These are phyloP conservation scores for Amanita thiersii DNA, from an alignment of 768 basidiomycete genomes.

Conservation along the genomic window DNA sequence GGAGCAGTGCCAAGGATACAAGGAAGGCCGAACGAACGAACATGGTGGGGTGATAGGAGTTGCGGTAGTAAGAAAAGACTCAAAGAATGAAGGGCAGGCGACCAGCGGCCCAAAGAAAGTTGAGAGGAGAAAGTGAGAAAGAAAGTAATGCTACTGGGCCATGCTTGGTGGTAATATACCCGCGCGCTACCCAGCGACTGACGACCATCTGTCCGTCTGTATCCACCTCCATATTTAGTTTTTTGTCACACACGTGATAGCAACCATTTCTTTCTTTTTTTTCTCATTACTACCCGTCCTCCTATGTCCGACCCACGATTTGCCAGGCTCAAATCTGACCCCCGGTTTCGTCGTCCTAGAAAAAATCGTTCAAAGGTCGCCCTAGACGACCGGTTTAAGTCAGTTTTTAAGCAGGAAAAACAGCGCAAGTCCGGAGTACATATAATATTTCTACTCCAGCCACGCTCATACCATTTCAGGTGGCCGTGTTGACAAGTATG, in stretches of 20 bases:
- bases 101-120: constrained; percentile 1
- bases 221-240: neutral
- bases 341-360: constrained; percentile 82
- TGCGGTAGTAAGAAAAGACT: constrained; percentile 11
- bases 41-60: constrained; percentile 27
- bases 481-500: constrained; percentile 86
- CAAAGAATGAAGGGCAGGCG: constrained; percentile 12
- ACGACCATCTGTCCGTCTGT: neutral
- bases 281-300: constrained; percentile 6
- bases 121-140: neutral
- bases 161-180: no score
- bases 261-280: neutral
- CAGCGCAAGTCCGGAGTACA: constrained; percentile 19
- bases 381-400: constrained; percentile 88
- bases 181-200: neutral
- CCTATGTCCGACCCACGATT: constrained; percentile 83
- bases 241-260: neutral
- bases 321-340: constrained; percentile 79
- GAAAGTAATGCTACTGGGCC: neutral
- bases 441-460: constrained; percentile 4
- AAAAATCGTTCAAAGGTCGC: constrained; percentile 76
- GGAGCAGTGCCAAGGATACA: constrained; percentile 29
- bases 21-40: constrained; percentile 30
- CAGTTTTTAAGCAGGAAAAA: constrained; percentile 51
- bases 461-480: constrained; percentile 17